phyloP scores from a whole-genome alignment of 2,329 filamentous ascomycete species.

The Fusarium fujikuroi region DNA sequence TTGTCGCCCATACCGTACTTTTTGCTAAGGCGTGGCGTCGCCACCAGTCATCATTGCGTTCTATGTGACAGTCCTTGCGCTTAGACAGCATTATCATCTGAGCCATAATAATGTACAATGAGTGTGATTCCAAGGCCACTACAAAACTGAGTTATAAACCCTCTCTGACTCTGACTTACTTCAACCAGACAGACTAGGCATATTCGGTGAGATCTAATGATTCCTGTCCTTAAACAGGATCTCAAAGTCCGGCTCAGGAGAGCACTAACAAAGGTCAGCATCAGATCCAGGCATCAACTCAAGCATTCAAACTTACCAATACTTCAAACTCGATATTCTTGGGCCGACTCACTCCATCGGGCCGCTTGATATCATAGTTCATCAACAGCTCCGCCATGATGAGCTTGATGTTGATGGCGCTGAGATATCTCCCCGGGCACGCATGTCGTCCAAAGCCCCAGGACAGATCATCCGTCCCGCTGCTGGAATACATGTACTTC shows the following conservation, averaged over 20 bases:
- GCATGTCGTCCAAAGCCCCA: constrained; percentile 35
- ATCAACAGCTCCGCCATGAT: constrained; percentile 30
- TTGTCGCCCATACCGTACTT: too few relatives aligned
- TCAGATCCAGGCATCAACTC: fast-evolving
- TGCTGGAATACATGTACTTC: constrained; percentile 29
- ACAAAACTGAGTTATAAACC: fast-evolving
- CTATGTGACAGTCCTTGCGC: neutral
- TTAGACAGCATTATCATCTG: neutral
- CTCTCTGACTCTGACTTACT: fast-evolving
- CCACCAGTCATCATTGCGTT: neutral
- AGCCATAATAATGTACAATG: neutral
- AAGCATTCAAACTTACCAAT: neutral
- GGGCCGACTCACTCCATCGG: neutral
- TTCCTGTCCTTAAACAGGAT: neutral
- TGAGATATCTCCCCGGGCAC: constrained; percentile 30
- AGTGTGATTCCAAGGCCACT: too few relatives aligned
- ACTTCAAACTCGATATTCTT: constrained; percentile 23
- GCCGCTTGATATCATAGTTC: constrained; percentile 26
- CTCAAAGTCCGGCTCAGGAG: constrained; percentile 11
- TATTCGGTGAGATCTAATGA: fast-evolving
- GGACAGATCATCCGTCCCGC: neutral
- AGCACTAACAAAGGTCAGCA: neutral
- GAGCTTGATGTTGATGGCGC: constrained; percentile 33
- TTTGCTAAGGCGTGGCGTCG: neutral
- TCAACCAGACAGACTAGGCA: fast-evolving